These are phyloP conservation scores for Sclerotinia borealis DNA, from an alignment of 2,329 filamentous ascomycete species.

Conservation along the genomic window DNA sequence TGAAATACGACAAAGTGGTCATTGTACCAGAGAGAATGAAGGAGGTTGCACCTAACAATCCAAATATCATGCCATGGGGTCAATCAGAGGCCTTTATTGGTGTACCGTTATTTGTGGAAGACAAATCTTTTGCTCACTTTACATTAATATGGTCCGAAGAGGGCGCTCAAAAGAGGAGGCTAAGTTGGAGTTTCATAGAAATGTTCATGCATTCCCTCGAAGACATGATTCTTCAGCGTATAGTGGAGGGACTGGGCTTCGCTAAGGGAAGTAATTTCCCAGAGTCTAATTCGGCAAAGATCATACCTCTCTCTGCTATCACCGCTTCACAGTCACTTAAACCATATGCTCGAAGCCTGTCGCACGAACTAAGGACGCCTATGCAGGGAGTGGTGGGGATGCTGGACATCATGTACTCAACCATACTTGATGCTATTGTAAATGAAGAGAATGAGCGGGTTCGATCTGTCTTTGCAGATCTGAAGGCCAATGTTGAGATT, in stretches of 20 bases:
- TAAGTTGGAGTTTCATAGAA: conserved; percentile 63
- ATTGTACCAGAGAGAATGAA: conserved; percentile 57
- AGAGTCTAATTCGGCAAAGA: conserved; percentile 32
- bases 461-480: conserved; percentile 50
- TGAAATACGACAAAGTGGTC: conserved; percentile 67
- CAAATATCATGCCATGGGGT: conserved; percentile 49
- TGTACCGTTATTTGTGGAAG: conserved; percentile 57
- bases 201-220: conserved; percentile 63
- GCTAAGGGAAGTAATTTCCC: conserved; percentile 28
- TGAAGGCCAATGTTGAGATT: conserved; percentile 64
- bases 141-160: conserved; percentile 66
- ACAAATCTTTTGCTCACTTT: conserved; percentile 63
- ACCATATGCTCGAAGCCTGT: conserved; percentile 65
- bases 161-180: conserved; percentile 46
- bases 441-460: conserved; percentile 44
- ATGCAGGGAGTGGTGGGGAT: conserved; percentile 74
- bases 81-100: conserved; percentile 61
- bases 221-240: conserved; percentile 55
- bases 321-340: conserved; percentile 59
- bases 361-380: conserved; percentile 65
- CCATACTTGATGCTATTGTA: conserved; percentile 59
- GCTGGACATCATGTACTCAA: conserved; percentile 71
- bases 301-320: conserved; percentile 49
- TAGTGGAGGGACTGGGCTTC: conserved; percentile 48
- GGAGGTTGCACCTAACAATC: conserved; percentile 54